Percentiles rank a stretch among this genome's conserved stretches.
Evolutionary conservation across 768 basidiomycete species (phyloP).

Genomic region (Rhodotorula kratochvilovae): DNA sequence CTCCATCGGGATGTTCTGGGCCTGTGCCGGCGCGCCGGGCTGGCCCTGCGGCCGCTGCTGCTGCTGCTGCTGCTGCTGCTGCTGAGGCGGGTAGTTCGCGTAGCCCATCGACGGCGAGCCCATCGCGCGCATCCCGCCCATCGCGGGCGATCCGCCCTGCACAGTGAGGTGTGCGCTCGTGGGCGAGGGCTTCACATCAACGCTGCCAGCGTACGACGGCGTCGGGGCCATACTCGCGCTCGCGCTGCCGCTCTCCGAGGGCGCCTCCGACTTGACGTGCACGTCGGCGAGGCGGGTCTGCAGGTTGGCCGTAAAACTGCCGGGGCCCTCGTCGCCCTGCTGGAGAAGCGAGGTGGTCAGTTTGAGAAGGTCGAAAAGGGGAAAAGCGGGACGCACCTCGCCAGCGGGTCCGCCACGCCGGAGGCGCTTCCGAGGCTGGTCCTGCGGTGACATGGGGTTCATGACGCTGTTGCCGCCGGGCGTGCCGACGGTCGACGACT

Average conservation of each 20-base stretch:
- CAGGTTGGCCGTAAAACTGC: conserved; percentile 17
- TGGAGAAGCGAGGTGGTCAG: not conserved
- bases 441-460: conserved; percentile 13
- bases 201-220: conserved; percentile 16
- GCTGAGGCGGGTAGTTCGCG: conserved; percentile 1
- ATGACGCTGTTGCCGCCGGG: not conserved
- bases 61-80: not conserved
- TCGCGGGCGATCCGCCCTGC: not conserved
- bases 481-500: not conserved
- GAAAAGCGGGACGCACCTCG: conserved; percentile 11
- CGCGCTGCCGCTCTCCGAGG: conserved; percentile 5
- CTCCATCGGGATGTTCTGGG: not conserved
- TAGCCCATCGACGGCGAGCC: not conserved
- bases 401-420: conserved; percentile 19
- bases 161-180: not conserved
- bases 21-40: not conserved
- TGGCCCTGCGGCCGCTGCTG: conserved; percentile 4
- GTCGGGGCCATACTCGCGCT: conserved; percentile 16
- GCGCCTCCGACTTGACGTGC: conserved; percentile 31
- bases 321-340: conserved; percentile 19
- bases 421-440: conserved; percentile 26
- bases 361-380: not conserved
- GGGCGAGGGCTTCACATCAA: not conserved
- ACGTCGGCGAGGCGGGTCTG: conserved; percentile 30
- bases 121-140: not conserved